Evolutionary conservation across 2,329 filamentous ascomycete genomes (phyloP).

Genomic region (Alternaria ethzedia): DNA sequence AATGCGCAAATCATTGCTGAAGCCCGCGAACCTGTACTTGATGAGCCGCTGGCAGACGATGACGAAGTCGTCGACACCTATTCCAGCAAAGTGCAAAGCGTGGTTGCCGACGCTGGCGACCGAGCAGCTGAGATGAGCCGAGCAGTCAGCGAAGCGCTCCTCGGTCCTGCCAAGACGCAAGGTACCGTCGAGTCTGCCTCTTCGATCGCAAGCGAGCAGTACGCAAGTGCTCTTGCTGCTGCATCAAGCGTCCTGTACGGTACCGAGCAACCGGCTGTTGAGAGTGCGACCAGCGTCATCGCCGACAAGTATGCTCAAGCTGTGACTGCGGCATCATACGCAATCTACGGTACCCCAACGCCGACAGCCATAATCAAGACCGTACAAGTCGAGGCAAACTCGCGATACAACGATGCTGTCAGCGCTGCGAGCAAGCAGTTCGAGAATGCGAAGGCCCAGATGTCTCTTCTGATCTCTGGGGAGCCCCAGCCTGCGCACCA

Average conservation of each 20-base stretch:
- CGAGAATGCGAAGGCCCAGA: constrained; percentile 67
- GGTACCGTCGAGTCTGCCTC: constrained; percentile 58
- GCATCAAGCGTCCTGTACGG: constrained; percentile 65
- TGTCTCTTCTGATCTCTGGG: constrained; percentile 72
- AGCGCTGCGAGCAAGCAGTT: constrained; percentile 72
- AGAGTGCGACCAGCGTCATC: constrained; percentile 58
- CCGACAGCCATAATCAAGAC: constrained; percentile 54
- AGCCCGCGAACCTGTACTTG: constrained; percentile 54
- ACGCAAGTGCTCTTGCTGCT: constrained; percentile 62
- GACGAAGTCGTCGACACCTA: constrained; percentile 54
- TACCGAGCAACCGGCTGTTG: constrained; percentile 49
- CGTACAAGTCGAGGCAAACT: constrained; percentile 57
- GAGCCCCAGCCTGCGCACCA: constrained; percentile 73
- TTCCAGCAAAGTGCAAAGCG: constrained; percentile 59
- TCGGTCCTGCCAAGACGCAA: constrained; percentile 54
- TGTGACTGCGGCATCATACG: constrained; percentile 64
- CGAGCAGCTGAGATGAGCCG: constrained; percentile 61
- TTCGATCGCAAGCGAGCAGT: constrained; percentile 63
- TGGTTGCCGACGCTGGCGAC: constrained; percentile 60
- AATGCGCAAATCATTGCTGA: constrained; percentile 59
- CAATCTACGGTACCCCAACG: constrained; percentile 60
- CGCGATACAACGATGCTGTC: constrained; percentile 69
- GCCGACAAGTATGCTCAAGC: constrained; percentile 63
- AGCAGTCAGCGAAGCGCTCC: constrained; percentile 63
- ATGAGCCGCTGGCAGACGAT: constrained; percentile 58